Evolutionary conservation across 768 basidiomycete genomes (phyloP).

Genomic region (Xerocomellus chrysenteron): DNA sequence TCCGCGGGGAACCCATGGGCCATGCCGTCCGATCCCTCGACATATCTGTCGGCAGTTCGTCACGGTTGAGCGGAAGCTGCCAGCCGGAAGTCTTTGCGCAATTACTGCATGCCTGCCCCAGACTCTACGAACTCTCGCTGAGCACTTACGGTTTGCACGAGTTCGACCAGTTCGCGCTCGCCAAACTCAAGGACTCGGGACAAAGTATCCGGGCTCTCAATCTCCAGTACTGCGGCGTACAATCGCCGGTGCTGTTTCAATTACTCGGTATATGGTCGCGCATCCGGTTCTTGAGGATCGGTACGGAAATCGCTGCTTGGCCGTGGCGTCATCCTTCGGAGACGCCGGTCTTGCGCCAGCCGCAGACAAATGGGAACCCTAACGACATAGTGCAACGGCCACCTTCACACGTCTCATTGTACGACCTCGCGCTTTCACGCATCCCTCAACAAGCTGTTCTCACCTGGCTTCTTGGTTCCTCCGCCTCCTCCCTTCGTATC

Average conservation of each 20-base stretch:
- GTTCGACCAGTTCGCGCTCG: slow-evolving; percentile 28
- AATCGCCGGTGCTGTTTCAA: slow-evolving; percentile 45
- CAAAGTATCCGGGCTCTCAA: slow-evolving; percentile 33
- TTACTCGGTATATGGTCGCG: slow-evolving; percentile 39
- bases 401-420: slow-evolving; percentile 27
- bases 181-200: slow-evolving; percentile 23
- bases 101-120: slow-evolving; percentile 28
- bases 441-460: slow-evolving; percentile 33
- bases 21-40: slow-evolving; percentile 23
- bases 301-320: slow-evolving; percentile 36
- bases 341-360: slow-evolving; percentile 7
- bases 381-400: not conserved
- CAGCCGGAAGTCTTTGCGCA: slow-evolving; percentile 10
- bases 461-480: slow-evolving; percentile 40
- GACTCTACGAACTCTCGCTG: slow-evolving; percentile 36
- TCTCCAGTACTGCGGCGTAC: slow-evolving; percentile 36
- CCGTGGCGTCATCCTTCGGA: slow-evolving; percentile 30
- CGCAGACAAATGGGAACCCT: not conserved
- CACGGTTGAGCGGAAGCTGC: not conserved
- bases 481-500: slow-evolving; percentile 36
- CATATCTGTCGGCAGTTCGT: slow-evolving; percentile 14
- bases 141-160: slow-evolving; percentile 26
- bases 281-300: slow-evolving; percentile 39
- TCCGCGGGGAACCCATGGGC: slow-evolving; percentile 15
- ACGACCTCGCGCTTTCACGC: slow-evolving; percentile 42